Percentiles rank a stretch among this genome's conserved stretches.
Evolutionary conservation across 1,284 basidiomycete species (phyloP).

Genomic region (Tetrapyrgos nigripes): DNA sequence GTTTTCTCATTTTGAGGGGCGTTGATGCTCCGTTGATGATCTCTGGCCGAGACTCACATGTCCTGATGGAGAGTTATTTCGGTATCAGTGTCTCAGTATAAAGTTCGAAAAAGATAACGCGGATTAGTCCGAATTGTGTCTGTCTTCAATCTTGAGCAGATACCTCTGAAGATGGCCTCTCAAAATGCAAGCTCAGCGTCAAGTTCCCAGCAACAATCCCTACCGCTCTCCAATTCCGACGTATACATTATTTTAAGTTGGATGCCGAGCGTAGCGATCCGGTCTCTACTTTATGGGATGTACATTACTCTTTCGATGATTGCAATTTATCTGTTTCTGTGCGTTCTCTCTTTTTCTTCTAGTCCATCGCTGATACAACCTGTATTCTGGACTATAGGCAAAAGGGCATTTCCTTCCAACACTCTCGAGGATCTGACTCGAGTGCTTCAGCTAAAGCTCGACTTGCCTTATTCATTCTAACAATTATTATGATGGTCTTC

Average conservation of each 20-base stretch:
- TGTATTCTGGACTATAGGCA: background rate
- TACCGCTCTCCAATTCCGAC: background rate
- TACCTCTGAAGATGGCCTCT: background rate
- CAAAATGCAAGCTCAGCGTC: background rate
- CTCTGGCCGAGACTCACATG: no score
- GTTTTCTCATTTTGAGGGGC: no score
- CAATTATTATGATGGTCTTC: background rate
- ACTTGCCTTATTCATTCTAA: background rate
- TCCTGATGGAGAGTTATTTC: no score
- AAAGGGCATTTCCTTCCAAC: background rate
- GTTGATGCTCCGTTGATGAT: no score
- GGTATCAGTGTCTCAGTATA: no score
- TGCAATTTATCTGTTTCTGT: slow-evolving; percentile 2
- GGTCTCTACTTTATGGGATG: slow-evolving; percentile 1
- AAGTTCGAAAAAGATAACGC: no score
- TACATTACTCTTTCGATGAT: background rate
- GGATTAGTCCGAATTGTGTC: no score
- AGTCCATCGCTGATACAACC: background rate
- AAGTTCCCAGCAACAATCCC: background rate
- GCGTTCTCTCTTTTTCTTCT: background rate
- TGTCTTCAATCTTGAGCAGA: no score
- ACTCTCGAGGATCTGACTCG: background rate
- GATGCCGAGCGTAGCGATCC: background rate
- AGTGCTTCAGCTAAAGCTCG: background rate
- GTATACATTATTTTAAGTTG: background rate